Conservation (phyloP, 164 flowering plant species). For the Chimonanthus salicifolius region DNA sequence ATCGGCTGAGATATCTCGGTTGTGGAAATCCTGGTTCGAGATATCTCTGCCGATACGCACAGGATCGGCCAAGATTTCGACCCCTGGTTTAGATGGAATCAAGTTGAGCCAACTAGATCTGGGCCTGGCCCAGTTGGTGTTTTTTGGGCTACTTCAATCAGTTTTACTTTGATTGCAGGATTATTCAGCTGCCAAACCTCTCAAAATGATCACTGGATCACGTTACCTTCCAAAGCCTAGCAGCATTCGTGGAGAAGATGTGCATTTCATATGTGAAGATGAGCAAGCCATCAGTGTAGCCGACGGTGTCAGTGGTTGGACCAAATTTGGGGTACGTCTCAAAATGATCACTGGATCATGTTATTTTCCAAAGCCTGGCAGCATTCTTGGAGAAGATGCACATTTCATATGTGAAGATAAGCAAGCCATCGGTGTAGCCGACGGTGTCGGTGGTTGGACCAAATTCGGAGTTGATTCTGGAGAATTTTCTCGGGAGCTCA, state of each 20-base stretch:
- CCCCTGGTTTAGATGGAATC: too few species aligned
- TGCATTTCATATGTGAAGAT: conserved; percentile 8
- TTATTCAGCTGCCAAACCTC: background rate
- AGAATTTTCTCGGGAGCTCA: conserved; percentile 10
- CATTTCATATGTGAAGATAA: conserved; percentile 8
- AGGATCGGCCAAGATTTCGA: too few species aligned
- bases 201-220: conserved; percentile 7
- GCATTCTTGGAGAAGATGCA: conserved; percentile 6
- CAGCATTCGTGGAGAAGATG: conserved; percentile 4
- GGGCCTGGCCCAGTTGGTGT: too few species aligned
- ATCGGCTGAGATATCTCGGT: too few species aligned
- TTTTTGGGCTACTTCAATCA: too few species aligned
- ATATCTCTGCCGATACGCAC: too few species aligned
- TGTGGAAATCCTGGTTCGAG: too few species aligned
- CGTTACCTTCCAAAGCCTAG: conserved; percentile 9
- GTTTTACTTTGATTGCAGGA: too few species aligned
- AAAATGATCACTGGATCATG: conserved; percentile 6
- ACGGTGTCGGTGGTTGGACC: conserved; percentile 15
- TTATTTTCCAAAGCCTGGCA: conserved; percentile 5
- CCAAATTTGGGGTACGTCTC: background rate
- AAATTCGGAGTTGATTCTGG: conserved; percentile 12
- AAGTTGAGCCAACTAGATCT: too few species aligned
- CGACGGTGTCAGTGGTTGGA: conserved; percentile 16
- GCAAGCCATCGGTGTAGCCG: conserved; percentile 14
- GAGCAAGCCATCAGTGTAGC: conserved; percentile 13